A percentile compares a stretch with the other conserved stretches of the same genome.
phyloP scores from a whole-genome alignment of 495 filamentous ascomycete species.

The Cryomyces minteri region DNA sequence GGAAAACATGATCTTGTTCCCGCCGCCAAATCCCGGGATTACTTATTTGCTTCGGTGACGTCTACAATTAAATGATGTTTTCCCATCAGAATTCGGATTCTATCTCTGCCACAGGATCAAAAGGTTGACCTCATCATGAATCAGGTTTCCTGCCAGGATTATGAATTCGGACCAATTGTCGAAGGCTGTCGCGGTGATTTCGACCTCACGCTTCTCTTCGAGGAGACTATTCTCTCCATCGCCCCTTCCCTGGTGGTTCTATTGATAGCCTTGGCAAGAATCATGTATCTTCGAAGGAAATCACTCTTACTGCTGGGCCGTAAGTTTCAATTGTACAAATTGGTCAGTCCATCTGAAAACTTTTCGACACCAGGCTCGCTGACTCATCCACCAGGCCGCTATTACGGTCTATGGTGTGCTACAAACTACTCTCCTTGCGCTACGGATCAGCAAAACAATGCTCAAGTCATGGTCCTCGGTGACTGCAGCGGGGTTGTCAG shows the following conservation, averaged over 20 bases:
- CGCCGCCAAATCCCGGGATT: too few relatives aligned
- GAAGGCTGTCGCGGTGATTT: slow-evolving; percentile 11
- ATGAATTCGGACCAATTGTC: slow-evolving; percentile 26
- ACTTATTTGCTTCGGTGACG: too few relatives aligned
- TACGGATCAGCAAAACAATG: too few relatives aligned
- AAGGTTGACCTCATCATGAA: too few relatives aligned
- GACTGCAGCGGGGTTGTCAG: slow-evolving; percentile 25
- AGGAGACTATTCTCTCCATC: slow-evolving; percentile 40
- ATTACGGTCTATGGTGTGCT: slow-evolving; percentile 6
- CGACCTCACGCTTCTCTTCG: slow-evolving; percentile 1
- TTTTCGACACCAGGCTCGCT: slow-evolving; percentile 22
- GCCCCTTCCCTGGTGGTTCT: slow-evolving; percentile 10
- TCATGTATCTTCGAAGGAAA: slow-evolving; percentile 30
- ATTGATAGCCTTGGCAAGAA: background rate
- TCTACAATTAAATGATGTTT: too few relatives aligned
- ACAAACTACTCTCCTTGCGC: too few relatives aligned
- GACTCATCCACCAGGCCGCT: background rate
- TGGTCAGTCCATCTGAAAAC: slow-evolving; percentile 11
- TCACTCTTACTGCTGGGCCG: slow-evolving; percentile 27
- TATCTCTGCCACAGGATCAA: too few relatives aligned
- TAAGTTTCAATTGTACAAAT: background rate
- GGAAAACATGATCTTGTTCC: too few relatives aligned
- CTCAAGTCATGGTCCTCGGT: slow-evolving; percentile 26
- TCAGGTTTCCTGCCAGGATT: too few relatives aligned
- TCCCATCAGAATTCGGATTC: too few relatives aligned